Base-by-base conservation (phyloP, 257 asterid species). In the Cinchona pubescens region DNA sequence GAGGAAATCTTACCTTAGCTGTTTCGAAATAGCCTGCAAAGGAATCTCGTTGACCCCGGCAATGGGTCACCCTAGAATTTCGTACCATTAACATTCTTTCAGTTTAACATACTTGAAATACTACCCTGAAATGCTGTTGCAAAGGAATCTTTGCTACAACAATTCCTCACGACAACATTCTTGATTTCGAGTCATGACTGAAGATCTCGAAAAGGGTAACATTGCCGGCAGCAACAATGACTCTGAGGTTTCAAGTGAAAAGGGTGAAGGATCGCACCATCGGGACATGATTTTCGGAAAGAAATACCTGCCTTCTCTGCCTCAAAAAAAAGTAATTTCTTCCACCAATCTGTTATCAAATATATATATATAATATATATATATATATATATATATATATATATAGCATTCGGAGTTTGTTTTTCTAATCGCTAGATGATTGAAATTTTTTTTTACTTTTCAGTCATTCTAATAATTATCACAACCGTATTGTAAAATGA, bases 161-260 rank as follows among this genome's bases (percentile, higher is more conserved):
- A n/a, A n/a, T n/a, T 34, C 16, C 25, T 40, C 2, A 25, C 27
- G 35, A 32, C 16, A 14, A 8, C 35, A 58, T 25, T 53, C 6
- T 3, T 45, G 71, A 45, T 45, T 62, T 34, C 60, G 48, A 74
- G 45, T 45, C 72, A 75, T 65, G 79, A 51, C 38, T 16, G 42
- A 11, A 19, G 79, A 75, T 53, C 65, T 67, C n/a, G 74, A 75
- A 53, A 67, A 19, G 49, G 64, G 48, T 8, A 29, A 18, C 64
- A 11, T 12, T 11, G 34, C 64, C 34, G 11, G 64, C 35, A 27
- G 11, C 16, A 1, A n/a, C 32, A 59, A 11, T 27, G 64, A 27
- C 16, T 34, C 73, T 34, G 73, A 46, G 9, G 14, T 16, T n/a
- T 30, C 21, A 25, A 32, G 32, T 2, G 60, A 16, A 51, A 48